phyloP scores from a whole-genome alignment of 1,284 basidiomycete species.

The Cutaneotrichosporon sp. region DNA sequence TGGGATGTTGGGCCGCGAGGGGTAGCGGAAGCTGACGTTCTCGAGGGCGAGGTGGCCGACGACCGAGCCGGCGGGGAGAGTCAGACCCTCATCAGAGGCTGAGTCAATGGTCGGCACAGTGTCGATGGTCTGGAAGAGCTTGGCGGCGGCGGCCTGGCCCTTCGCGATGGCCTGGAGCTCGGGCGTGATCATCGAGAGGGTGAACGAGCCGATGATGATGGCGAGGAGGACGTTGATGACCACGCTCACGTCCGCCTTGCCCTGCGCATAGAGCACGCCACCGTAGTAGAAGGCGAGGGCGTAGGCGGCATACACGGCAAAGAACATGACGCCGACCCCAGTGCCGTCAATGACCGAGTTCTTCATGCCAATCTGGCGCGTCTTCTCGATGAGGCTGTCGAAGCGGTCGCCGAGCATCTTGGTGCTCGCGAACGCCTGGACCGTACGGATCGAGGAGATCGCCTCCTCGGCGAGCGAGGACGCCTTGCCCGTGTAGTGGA shows the following conservation, averaged over 20 bases:
- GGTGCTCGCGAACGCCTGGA: conserved; percentile 90
- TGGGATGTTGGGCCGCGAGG: conserved; percentile 80
- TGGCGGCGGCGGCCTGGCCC: conserved; percentile 84
- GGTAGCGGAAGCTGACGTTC: conserved; percentile 84
- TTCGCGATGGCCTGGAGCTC: conserved; percentile 83
- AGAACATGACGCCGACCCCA: conserved; percentile 67
- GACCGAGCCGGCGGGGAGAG: conserved; percentile 63
- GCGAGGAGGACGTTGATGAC: conserved; percentile 83
- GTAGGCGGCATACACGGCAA: conserved; percentile 68
- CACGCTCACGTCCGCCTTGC: conserved; percentile 63
- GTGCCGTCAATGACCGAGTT: conserved; percentile 67
- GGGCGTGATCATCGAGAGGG: conserved; percentile 65
- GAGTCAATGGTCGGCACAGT: conserved; percentile 81
- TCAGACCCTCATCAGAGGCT: conserved; percentile 66
- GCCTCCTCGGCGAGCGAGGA: conserved; percentile 92
- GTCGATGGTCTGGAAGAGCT: conserved; percentile 89
- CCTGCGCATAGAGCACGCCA: conserved; percentile 51
- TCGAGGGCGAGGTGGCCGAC: conserved; percentile 75
- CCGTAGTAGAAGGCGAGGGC: conserved; percentile 54
- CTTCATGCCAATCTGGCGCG: conserved; percentile 65
- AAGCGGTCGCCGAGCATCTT: conserved; percentile 69
- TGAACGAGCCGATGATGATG: conserved; percentile 85
- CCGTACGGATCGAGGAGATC: conserved; percentile 60
- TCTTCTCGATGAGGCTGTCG: conserved; percentile 63
- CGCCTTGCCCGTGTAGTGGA: conserved; percentile 75